Conservation (phyloP, 139 green algal species). For the Chlamydomonas schloesseri region DNA sequence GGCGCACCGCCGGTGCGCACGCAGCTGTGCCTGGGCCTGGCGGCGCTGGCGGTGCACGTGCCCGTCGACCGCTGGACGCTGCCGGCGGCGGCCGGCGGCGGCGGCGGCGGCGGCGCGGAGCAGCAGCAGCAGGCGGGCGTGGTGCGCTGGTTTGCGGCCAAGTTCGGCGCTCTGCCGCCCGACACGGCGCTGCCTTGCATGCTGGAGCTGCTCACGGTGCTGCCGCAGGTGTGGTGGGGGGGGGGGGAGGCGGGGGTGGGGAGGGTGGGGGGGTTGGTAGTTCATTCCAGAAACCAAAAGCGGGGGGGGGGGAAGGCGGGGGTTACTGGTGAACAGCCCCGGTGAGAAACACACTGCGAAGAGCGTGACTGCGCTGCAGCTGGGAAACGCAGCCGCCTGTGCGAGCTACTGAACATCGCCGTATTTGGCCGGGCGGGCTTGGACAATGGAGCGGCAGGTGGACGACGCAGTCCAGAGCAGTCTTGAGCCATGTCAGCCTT, state of each 20-base stretch:
- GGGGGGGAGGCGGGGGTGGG: background rate
- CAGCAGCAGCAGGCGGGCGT: conserved; percentile 41
- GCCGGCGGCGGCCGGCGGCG: too few relatives aligned
- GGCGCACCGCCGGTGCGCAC: conserved; percentile 77
- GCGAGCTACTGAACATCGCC: too few relatives aligned
- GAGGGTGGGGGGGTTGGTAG: background rate
- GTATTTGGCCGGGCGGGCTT: too few relatives aligned
- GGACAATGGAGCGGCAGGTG: too few relatives aligned
- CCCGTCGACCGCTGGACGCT: conserved; percentile 73
- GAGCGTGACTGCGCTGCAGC: too few relatives aligned
- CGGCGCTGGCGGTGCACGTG: conserved; percentile 83
- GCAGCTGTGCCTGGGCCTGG: conserved; percentile 91
- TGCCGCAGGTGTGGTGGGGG: conserved; percentile 88
- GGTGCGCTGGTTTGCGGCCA: conserved; percentile 69
- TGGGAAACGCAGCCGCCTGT: too few relatives aligned
- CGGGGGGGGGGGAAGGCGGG: too few relatives aligned
- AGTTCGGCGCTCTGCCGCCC: conserved; percentile 42
- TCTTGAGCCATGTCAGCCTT: too few relatives aligned
- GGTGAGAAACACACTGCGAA: too few relatives aligned
- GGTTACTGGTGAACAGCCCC: too few relatives aligned
- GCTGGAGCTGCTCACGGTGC: conserved; percentile 90
- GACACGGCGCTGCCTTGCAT: conserved; percentile 77
- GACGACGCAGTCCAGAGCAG: too few relatives aligned
- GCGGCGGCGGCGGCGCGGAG: background rate
- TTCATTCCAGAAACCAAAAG: too few relatives aligned